A percentile compares a stretch with the other conserved stretches of the same genome.
These are phyloP conservation scores for Hyphopichia wangnamkhiaoensis DNA, from an alignment of 1,139 yeast genomes.

Conservation along the genomic window DNA sequence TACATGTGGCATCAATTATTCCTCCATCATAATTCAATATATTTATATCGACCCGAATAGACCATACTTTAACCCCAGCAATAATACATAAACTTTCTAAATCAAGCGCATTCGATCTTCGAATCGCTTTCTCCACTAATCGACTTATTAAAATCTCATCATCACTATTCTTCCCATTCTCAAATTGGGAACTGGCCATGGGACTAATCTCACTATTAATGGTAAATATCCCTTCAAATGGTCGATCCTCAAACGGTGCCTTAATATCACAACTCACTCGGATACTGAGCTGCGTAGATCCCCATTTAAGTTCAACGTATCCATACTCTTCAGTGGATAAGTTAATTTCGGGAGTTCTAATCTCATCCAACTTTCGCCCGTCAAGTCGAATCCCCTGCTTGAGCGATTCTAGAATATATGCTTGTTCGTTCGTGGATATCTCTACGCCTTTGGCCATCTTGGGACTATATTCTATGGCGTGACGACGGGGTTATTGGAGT, in stretches of 20 bases:
- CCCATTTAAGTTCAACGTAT: slow-evolving; percentile 74
- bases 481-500: background rate
- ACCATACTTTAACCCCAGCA: slow-evolving; percentile 92
- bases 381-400: slow-evolving; percentile 66
- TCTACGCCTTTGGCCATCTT: slow-evolving; percentile 49
- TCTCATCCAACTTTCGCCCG: slow-evolving; percentile 63
- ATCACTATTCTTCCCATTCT: slow-evolving; percentile 67
- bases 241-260: slow-evolving; percentile 85
- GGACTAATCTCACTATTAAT: slow-evolving; percentile 87
- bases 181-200: slow-evolving; percentile 86
- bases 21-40: slow-evolving; percentile 91
- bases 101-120: slow-evolving; percentile 88
- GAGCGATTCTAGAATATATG: slow-evolving; percentile 62
- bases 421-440: slow-evolving; percentile 65
- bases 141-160: slow-evolving; percentile 81
- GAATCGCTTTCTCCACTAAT: slow-evolving; percentile 84
- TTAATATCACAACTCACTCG: slow-evolving; percentile 79
- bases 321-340: slow-evolving; percentile 74
- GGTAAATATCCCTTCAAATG: slow-evolving; percentile 86
- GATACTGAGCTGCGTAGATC: slow-evolving; percentile 72
- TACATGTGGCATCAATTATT: slow-evolving; percentile 83
- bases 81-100: slow-evolving; percentile 86
- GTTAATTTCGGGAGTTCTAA: slow-evolving; percentile 61
- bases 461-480: too few species aligned
- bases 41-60: slow-evolving; percentile 84